Evolutionary conservation across 805 yeast genomes (phyloP).

Genomic region (Candida endomychidarum): DNA sequence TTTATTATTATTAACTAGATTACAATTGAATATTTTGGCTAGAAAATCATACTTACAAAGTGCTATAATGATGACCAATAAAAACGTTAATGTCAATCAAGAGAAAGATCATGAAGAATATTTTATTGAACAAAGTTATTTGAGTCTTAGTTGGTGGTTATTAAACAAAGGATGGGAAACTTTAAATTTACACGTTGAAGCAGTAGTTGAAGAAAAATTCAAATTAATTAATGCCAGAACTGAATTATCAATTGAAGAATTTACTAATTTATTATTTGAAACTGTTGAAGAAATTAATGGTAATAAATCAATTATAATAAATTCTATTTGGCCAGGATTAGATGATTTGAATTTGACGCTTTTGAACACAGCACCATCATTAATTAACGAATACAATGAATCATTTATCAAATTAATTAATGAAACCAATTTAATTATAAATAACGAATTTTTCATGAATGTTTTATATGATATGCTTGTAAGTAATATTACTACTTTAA

Average conservation of each 20-base stretch:
- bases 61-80: conserved; percentile 69
- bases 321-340: conserved; percentile 38
- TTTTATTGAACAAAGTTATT: conserved; percentile 73
- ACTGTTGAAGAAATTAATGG: conserved; percentile 23
- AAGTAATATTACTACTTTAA: conserved; percentile 35
- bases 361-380: conserved; percentile 46
- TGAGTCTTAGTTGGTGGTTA: conserved; percentile 92
- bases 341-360: conserved; percentile 47
- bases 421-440: conserved; percentile 46
- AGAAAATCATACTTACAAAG: conserved; percentile 81
- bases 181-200: conserved; percentile 53
- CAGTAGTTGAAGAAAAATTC: conserved; percentile 60
- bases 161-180: conserved; percentile 80
- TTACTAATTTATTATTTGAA: conserved; percentile 35
- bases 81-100: conserved; percentile 20
- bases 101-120: conserved; percentile 39
- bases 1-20: conserved; percentile 72
- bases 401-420: conserved; percentile 40
- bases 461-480: conserved; percentile 35
- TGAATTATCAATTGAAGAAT: conserved; percentile 63
- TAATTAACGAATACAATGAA: conserved; percentile 36
- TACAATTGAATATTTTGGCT: conserved; percentile 86
- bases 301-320: conserved; percentile 17
- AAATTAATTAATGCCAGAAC: conserved; percentile 67
- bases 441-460: conserved; percentile 29